A percentile compares a stretch with the other conserved stretches of the same genome.
Conservation (phyloP, 1,284 basidiomycete species). For the Pyrrhoderma lamaoense region DNA sequence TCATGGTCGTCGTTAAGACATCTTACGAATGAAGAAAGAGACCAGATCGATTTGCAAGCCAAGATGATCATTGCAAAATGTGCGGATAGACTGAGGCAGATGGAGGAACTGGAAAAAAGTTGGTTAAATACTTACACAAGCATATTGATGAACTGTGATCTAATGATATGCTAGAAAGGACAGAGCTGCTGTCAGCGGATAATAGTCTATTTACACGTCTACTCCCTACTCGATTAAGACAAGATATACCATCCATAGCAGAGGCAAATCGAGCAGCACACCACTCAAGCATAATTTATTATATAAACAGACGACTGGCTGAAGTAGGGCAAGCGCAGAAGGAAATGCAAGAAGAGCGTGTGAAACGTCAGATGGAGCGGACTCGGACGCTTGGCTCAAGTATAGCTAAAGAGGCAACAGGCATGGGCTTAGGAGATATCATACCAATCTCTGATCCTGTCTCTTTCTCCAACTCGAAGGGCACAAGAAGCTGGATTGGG, state of each 20-base stretch:
- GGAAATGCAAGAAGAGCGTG: conserved; percentile 82
- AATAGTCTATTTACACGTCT: conserved; percentile 56
- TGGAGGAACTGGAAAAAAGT: conserved; percentile 84
- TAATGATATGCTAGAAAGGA: conserved; percentile 43
- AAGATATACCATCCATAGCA: conserved; percentile 47
- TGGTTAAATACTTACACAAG: conserved; percentile 27
- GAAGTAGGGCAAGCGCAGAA: conserved; percentile 73
- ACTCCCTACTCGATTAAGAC: conserved; percentile 56
- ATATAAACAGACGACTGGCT: conserved; percentile 70
- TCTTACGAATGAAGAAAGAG: conserved; percentile 78
- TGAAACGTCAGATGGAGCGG: conserved; percentile 74
- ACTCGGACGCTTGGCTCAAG: conserved; percentile 72
- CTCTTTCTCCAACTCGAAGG: conserved; percentile 23
- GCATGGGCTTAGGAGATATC: conserved; percentile 28
- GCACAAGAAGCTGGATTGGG: conserved; percentile 52
- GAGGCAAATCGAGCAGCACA: conserved; percentile 76
- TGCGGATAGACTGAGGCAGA: conserved; percentile 75
- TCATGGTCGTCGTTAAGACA: conserved; percentile 63
- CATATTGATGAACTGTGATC: conserved; percentile 7
- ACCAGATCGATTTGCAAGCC: conserved; percentile 87
- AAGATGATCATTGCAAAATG: conserved; percentile 76
- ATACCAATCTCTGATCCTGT: conserved; percentile 24
- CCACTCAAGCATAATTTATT: conserved; percentile 80
- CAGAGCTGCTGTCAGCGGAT: conserved; percentile 53
- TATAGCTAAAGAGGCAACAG: conserved; percentile 49